Evolutionary conservation across 2,329 filamentous ascomycete genomes (phyloP).

Genomic region (Aspergillus cejpii): DNA sequence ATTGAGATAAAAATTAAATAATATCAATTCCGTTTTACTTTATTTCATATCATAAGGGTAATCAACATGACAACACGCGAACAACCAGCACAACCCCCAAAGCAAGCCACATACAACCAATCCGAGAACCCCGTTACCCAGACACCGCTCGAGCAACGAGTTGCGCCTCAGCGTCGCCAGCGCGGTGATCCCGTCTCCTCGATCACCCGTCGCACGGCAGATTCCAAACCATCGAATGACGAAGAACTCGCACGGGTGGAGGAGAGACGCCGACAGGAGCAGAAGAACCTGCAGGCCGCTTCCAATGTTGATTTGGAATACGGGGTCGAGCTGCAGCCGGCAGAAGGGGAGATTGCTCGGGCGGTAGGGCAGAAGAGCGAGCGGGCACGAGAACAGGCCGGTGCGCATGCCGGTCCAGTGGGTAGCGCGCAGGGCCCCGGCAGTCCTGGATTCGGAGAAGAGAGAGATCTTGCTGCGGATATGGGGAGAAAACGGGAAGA

Average conservation of each 20-base stretch:
- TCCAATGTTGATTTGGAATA: conserved; percentile 30
- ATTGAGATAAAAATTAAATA: neutral
- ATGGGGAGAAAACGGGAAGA: conserved; percentile 31
- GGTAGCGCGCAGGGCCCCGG: conserved; percentile 27
- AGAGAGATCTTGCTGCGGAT: conserved; percentile 26
- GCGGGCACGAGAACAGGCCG: conserved; percentile 24
- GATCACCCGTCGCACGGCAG: conserved; percentile 22
- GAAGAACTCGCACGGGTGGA: conserved; percentile 17
- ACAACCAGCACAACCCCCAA: conserved; percentile 29
- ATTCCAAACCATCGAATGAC: conserved; percentile 27
- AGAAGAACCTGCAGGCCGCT: conserved; percentile 12
- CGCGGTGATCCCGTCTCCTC: conserved; percentile 21
- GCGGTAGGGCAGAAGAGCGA: conserved; percentile 24
- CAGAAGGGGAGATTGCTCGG: conserved; percentile 32
- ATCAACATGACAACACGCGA: conserved; percentile 18
- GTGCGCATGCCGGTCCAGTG: conserved; percentile 33
- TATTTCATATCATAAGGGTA: no score
- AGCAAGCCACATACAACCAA: conserved; percentile 31
- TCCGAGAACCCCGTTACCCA: conserved; percentile 31
- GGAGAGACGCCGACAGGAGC: conserved; percentile 14
- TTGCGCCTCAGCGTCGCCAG: conserved; percentile 6
- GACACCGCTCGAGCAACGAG: conserved; percentile 23
- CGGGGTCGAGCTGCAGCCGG: conserved; percentile 33
- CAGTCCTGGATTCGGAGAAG: conserved; percentile 29
- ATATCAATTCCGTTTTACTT: neutral